Evolutionary conservation across 2,329 filamentous ascomycete genomes (phyloP), one percentile per base, ranked within the genome.

Genomic region (Cladobotryum protrusum): DNA sequence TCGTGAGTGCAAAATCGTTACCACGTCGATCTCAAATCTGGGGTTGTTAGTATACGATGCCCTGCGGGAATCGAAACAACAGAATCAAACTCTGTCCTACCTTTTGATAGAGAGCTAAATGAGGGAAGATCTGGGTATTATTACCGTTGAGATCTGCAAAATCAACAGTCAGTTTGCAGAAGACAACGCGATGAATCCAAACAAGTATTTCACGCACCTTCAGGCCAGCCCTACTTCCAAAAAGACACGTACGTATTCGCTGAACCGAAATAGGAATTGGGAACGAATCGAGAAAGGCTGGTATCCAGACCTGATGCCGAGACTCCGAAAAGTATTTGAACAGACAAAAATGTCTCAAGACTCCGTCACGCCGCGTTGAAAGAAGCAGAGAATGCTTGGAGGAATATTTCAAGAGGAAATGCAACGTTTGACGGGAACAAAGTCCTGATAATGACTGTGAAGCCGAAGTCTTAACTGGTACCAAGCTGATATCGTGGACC

Each of bases 361-460:
- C 67, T 65, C 68, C 67, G 60, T 66, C 67, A 70, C 69, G 67
- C 68, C 66, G 59, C 55, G 61, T 60, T 60, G 41, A 56, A 59
- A 57, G 60, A 61, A 63, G 59, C 65, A 65, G 55, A 56, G 56
- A 61, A 61, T 64, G 61, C 61, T 63, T 60, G 55, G 42, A 32
- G 20, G 11, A 17, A 32, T 57, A 60, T 33, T 53, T 51, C 52
- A 54, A 54, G 50, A 36, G 49, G 45, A 52, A 53, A 55, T 42
- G 51, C 45, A 54, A 53, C 44, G 45, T 50, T 45, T 36, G 48
- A 43, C 50, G 48, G 45, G 42, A 47, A 53, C 46, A 56, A 43
- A 37, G 53, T 50, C 53, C 40, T 52, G 47, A 43, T 36, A 50
- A 50, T 52, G 53, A 56, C 46, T 48, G 56, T 54, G 54, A 57